phyloP scores from a whole-genome alignment of 805 yeast species.

The Candida nitratophila region DNA sequence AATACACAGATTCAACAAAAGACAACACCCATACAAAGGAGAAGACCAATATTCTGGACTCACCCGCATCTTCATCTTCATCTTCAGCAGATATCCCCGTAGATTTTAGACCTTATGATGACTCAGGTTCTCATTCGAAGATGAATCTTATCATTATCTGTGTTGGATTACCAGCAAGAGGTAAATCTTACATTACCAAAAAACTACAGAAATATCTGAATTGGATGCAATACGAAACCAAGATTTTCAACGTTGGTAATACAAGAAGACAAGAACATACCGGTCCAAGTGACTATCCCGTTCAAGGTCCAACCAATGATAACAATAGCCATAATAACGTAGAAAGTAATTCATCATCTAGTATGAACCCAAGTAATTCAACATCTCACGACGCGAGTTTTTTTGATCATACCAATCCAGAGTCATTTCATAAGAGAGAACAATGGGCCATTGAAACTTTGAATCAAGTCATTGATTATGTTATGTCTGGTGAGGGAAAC shows the following conservation, averaged over 20 bases:
- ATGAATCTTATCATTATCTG: slow-evolving; percentile 57
- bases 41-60: too few species aligned
- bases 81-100: not conserved
- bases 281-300: slow-evolving; percentile 30
- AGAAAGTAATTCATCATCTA: not conserved
- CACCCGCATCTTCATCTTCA: not conserved
- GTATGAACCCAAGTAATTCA: slow-evolving; percentile 12
- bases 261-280: slow-evolving; percentile 52
- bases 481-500: slow-evolving; percentile 35
- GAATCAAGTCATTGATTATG: slow-evolving; percentile 35
- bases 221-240: slow-evolving; percentile 55
- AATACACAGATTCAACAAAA: not conserved
- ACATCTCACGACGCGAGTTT: slow-evolving; percentile 32
- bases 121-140: slow-evolving; percentile 8
- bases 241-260: slow-evolving; percentile 70
- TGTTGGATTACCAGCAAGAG: slow-evolving; percentile 75
- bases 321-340: not conserved
- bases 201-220: slow-evolving; percentile 52
- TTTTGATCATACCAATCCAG: slow-evolving; percentile 36
- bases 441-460: slow-evolving; percentile 46
- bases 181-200: slow-evolving; percentile 66
- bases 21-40: too few species aligned
- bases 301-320: slow-evolving; percentile 23
- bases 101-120: slow-evolving; percentile 5
- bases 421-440: slow-evolving; percentile 38